A percentile compares a stretch with the other conserved stretches of the same genome.
phyloP scores from a whole-genome alignment of 192 early-diverging fungal genomes.

The Coemansia guatemalensis region DNA sequence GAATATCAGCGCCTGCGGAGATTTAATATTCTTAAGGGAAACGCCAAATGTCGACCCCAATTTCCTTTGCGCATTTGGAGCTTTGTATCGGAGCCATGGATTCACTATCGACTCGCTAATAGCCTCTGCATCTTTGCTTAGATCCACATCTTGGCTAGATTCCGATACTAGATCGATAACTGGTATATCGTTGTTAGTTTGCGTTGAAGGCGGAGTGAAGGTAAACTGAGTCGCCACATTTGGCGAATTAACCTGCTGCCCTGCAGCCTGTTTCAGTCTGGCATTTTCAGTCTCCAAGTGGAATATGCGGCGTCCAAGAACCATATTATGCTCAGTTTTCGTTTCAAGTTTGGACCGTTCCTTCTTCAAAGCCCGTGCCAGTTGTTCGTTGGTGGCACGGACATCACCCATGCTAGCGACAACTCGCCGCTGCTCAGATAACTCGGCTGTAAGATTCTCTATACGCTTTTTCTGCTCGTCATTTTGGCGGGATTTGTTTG shows the following conservation, averaged over 20 bases:
- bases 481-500: constrained; percentile 25
- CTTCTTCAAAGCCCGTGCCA: constrained; percentile 33
- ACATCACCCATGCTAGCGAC: constrained; percentile 40
- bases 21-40: constrained; percentile 15
- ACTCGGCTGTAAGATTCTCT: constrained; percentile 11
- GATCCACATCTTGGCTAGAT: constrained; percentile 12
- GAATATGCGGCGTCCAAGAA: constrained; percentile 25
- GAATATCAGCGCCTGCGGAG: neutral
- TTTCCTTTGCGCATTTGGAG: neutral
- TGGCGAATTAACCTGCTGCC: too few relatives aligned
- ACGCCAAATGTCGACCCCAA: constrained; percentile 28
- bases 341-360: constrained; percentile 32
- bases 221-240: neutral
- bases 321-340: constrained; percentile 5
- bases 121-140: constrained; percentile 25
- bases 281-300: constrained; percentile 1
- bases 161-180: constrained; percentile 11
- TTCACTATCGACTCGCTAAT: constrained; percentile 11
- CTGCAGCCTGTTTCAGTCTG: neutral
- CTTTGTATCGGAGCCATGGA: neutral
- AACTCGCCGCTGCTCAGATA: constrained; percentile 39
- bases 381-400: constrained; percentile 38
- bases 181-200: neutral
- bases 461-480: constrained; percentile 17
- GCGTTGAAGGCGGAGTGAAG: neutral